Percentiles rank a stretch among this genome's conserved stretches.
Evolutionary conservation across 2,329 filamentous ascomycete species (phyloP).

Genomic region (Aspergillus tanneri): DNA sequence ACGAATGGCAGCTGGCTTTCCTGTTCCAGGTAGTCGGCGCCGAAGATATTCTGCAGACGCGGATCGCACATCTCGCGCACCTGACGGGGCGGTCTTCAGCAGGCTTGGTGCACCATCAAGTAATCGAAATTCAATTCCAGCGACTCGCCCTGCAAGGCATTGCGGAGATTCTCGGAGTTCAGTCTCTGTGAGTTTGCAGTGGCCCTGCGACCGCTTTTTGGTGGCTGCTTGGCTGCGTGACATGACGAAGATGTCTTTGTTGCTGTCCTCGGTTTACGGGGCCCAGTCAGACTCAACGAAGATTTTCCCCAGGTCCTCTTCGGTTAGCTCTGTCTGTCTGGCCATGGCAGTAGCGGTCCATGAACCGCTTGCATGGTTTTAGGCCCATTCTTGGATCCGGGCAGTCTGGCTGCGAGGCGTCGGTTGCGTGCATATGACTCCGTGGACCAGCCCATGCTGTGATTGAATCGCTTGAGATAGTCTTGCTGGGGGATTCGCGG

Average conservation of each 20-base stretch:
- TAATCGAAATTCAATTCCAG: slow-evolving; percentile 48
- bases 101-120: slow-evolving; percentile 40
- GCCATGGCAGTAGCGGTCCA: slow-evolving; percentile 30
- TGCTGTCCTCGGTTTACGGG: neutral
- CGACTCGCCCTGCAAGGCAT: slow-evolving; percentile 38
- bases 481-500: slow-evolving; percentile 36
- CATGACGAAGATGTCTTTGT: neutral
- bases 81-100: slow-evolving; percentile 41
- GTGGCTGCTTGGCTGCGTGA: neutral
- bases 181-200: slow-evolving; percentile 9
- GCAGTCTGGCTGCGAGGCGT: neutral
- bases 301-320: neutral
- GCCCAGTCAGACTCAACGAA: neutral
- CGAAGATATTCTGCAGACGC: slow-evolving; percentile 34
- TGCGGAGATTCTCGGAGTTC: slow-evolving; percentile 32
- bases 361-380: slow-evolving; percentile 31
- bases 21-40: slow-evolving; percentile 37
- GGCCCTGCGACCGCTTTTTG: neutral
- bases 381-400: slow-evolving; percentile 29
- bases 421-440: neutral
- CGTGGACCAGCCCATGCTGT: neutral
- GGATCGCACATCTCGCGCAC: slow-evolving; percentile 33
- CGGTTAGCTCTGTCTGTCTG: slow-evolving; percentile 24
- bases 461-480: slow-evolving; percentile 33
- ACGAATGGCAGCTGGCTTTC: slow-evolving; percentile 45